These are phyloP conservation scores for Cunninghamia lanceolata DNA, from an alignment of 75 land plant genomes.

Conservation along the genomic window DNA sequence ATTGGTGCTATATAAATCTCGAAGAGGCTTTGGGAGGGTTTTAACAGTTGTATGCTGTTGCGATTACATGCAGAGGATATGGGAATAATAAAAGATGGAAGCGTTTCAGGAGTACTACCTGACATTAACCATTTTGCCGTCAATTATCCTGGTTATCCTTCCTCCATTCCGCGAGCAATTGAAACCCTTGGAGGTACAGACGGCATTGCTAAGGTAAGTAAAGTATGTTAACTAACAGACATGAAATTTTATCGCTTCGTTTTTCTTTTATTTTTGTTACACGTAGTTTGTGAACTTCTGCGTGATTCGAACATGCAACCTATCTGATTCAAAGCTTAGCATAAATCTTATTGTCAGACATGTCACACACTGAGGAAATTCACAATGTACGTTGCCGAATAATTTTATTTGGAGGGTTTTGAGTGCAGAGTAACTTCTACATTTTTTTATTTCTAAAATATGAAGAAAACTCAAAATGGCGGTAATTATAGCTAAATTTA, in stretches of 20 bases:
- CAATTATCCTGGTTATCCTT: conserved; percentile 88
- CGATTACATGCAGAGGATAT: conserved; percentile 17
- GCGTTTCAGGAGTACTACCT: conserved; percentile 69
- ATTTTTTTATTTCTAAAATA: too few species aligned
- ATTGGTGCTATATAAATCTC: neutral
- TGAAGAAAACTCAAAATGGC: neutral
- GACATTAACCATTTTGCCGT: conserved; percentile 59
- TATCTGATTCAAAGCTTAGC: neutral
- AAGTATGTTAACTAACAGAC: neutral
- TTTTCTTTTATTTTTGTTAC: neutral
- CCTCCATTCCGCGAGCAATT: conserved; percentile 66
- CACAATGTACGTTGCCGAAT: neutral
- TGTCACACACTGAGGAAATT: too few species aligned
- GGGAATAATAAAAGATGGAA: conserved; percentile 69
- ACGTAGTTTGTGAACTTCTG: neutral
- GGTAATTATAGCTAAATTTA: neutral
- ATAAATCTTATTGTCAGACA: neutral
- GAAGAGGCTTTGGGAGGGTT: neutral
- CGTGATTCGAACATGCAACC: neutral
- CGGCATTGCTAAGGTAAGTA: conserved; percentile 60
- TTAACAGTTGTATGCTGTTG: neutral
- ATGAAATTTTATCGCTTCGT: neutral
- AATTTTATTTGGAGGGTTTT: neutral
- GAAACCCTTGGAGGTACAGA: conserved; percentile 79
- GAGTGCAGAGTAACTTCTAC: neutral